Conservation (phyloP, 129 eudicot species). For the Flaveria brownii region DNA sequence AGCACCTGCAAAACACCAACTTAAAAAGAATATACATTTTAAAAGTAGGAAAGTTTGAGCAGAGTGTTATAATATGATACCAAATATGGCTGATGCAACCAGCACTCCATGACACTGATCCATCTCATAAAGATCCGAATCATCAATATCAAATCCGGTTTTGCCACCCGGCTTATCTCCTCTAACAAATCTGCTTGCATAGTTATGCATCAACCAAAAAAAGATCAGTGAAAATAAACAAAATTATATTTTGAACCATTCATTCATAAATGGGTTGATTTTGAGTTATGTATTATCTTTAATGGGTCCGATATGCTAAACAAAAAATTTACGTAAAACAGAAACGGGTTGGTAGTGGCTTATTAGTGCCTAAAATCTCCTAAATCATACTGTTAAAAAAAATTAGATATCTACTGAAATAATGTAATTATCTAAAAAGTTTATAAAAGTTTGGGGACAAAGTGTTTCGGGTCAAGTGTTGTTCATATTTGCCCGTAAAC, state of each 20-base stretch:
- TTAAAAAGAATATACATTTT: not conserved
- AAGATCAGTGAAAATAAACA: slow-evolving; percentile 6
- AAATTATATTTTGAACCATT: not conserved
- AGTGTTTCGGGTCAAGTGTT: slow-evolving; percentile 1
- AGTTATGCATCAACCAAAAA: slow-evolving; percentile 21
- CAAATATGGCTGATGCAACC: slow-evolving; percentile 98
- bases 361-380: not conserved
- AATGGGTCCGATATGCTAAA: not conserved
- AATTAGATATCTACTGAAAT: not conserved
- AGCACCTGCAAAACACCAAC: slow-evolving; percentile 53
- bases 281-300: not conserved
- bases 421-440: not conserved
- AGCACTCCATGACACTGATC: slow-evolving; percentile 78
- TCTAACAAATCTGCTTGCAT: slow-evolving; percentile 67
- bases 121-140: slow-evolving; percentile 86
- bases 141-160: slow-evolving; percentile 89
- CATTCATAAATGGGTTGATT: not conserved
- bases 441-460: not conserved
- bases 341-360: not conserved
- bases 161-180: slow-evolving; percentile 72
- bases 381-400: not conserved
- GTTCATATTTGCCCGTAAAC: slow-evolving; percentile 3
- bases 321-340: not conserved
- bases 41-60: not conserved
- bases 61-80: slow-evolving; percentile 42